These are phyloP conservation scores for Trichoderma polysporum DNA, from an alignment of 2,329 filamentous ascomycete species.

Conservation along the genomic window DNA sequence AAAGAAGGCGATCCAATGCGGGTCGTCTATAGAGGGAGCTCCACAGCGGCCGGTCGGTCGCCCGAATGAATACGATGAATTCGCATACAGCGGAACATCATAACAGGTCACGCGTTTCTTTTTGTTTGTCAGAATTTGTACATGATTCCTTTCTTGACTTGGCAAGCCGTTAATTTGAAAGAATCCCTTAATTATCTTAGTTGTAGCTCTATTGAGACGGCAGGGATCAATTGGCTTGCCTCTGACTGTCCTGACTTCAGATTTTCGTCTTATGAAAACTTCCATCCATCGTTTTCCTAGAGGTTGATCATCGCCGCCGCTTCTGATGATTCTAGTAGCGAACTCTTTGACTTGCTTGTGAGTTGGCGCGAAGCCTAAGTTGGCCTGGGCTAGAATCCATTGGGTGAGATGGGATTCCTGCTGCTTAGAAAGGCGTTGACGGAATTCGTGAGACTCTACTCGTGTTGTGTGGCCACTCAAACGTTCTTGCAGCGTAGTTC, in stretches of 20 bases:
- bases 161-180: too few species aligned
- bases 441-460: too few species aligned
- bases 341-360: slow-evolving; percentile 16
- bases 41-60: background rate
- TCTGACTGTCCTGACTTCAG: too few species aligned
- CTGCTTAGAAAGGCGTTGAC: slow-evolving; percentile 15
- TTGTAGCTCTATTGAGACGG: too few species aligned
- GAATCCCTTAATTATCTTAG: background rate
- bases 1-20: background rate
- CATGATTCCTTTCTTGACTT: background rate
- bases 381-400: slow-evolving; percentile 1
- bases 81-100: background rate
- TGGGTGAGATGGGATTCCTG: slow-evolving; percentile 16
- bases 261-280: background rate
- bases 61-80: background rate
- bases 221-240: too few species aligned
- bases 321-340: slow-evolving; percentile 1
- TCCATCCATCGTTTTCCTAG: slow-evolving; percentile 4
- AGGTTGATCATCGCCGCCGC: slow-evolving; percentile 7
- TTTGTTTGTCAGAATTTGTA: background rate
- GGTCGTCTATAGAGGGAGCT: background rate
- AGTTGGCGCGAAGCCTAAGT: background rate
- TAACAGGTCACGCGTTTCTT: background rate
- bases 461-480: too few species aligned
- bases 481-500: too few species aligned